Evolutionary conservation across 768 basidiomycete species (phyloP).

Genomic region (Suillus placidus): DNA sequence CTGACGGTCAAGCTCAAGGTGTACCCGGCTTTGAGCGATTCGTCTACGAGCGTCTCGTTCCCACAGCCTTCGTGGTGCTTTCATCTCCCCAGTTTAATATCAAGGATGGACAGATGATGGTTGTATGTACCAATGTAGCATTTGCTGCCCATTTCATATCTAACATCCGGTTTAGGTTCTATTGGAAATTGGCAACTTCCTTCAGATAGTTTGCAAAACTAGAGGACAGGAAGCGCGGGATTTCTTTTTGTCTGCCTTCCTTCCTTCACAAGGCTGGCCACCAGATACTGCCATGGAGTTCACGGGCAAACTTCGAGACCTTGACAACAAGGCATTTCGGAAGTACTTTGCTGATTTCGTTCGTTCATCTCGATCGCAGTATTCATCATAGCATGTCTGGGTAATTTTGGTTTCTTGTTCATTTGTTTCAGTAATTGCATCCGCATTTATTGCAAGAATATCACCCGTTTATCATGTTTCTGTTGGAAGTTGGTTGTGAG

Average conservation of each 20-base stretch:
- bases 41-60: slow-evolving; percentile 84
- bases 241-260: slow-evolving; percentile 76
- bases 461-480: background rate
- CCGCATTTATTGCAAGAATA: background rate
- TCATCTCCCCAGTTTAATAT: slow-evolving; percentile 80
- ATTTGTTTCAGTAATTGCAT: background rate
- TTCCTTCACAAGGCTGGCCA: slow-evolving; percentile 91
- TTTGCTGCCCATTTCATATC: background rate
- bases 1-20: slow-evolving; percentile 37
- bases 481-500: slow-evolving; percentile 6
- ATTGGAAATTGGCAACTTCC: slow-evolving; percentile 83
- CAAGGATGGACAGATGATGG: slow-evolving; percentile 84
- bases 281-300: slow-evolving; percentile 76
- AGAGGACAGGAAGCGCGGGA: slow-evolving; percentile 82
- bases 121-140: slow-evolving; percentile 45
- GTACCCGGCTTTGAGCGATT: slow-evolving; percentile 93
- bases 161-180: slow-evolving; percentile 59
- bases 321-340: slow-evolving; percentile 76
- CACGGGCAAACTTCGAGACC: slow-evolving; percentile 68
- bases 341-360: slow-evolving; percentile 90
- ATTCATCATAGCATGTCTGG: slow-evolving; percentile 46
- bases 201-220: slow-evolving; percentile 76
- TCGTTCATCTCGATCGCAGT: slow-evolving; percentile 61
- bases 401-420: slow-evolving; percentile 8
- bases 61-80: slow-evolving; percentile 80